Base-by-base conservation (phyloP, 208 protist species). In the Acanthamoeba lenticulata region DNA sequence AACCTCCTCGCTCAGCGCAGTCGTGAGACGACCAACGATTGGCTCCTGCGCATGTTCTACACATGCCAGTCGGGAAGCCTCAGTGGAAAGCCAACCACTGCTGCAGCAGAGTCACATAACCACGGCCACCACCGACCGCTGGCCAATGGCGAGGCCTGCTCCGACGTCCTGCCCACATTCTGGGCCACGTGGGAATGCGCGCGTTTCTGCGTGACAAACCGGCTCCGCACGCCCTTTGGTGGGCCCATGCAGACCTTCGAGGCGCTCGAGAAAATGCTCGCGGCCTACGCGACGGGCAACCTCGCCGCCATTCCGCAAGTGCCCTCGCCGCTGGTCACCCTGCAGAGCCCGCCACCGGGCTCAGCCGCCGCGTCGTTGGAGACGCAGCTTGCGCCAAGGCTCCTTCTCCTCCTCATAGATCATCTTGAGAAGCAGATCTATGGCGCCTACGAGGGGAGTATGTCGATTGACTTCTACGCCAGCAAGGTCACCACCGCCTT, bases 341-440 rank as follows among this genome's bases (percentile, higher is more conserved):
- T 69, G 7, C 55, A 67, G 7, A 91, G 45, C 36, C 85, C 85
- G 44, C 85, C 24, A 27, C 72, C 36, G 1, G 72, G 72, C 13
- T 83, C 72, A 17, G 27, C 72, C 42, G n/a, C n/a, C n/a, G n/a
- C n/a, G n/a, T 36, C n/a, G 60, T 0, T 45, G 45, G 44, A 44
- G 52, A 91, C 21, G 32, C 85, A 69, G 21, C 57, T 72, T 38
- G 47, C 85, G 38, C 65, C 85, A 15, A 77, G 91, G 27, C 57
- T 96, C 0, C 44, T 96, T 24, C 60, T 96, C 21, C 29, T 74
- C 0, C 94, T 96, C 47, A 94, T 95, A 44, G 95, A 96, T 3
- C 42, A 55, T 7, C 57, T 96, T 0, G 95, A 96, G 57, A 96
- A 95, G n/a, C 77, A 93, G 29, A 96, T 96, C 32, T 96, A 94